phyloP scores from a whole-genome alignment of 2,329 filamentous ascomycete genomes.

The Ambrosiella cleistominuta region DNA sequence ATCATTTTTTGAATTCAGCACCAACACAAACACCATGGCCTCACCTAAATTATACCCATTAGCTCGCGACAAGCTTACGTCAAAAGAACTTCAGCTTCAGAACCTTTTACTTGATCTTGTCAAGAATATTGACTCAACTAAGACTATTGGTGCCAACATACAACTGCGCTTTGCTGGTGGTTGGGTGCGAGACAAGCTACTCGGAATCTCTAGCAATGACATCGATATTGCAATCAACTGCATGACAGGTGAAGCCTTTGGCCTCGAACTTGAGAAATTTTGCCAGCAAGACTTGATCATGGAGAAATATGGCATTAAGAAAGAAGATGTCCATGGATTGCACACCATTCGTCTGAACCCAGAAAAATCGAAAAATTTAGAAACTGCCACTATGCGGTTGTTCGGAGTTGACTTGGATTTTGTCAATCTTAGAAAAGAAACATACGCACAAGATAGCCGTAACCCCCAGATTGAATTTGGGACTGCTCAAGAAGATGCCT shows the following conservation, averaged over 20 bases:
- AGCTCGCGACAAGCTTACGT: conserved; percentile 38
- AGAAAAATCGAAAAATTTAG: conserved; percentile 90
- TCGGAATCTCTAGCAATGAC: conserved; percentile 55
- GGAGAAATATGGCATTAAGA: conserved; percentile 39
- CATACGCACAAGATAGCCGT: conserved; percentile 71
- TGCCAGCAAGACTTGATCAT: conserved; percentile 42
- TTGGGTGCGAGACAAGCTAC: conserved; percentile 73
- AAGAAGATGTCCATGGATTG: conserved; percentile 50
- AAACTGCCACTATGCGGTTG: conserved; percentile 73
- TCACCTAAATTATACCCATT: conserved; percentile 1
- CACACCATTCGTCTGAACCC: conserved; percentile 86
- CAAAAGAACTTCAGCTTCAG: conserved; percentile 54
- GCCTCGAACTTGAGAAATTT: conserved; percentile 49
- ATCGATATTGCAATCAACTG: conserved; percentile 74
- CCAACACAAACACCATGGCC: not conserved
- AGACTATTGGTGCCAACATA: conserved; percentile 25
- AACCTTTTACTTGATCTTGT: conserved; percentile 71
- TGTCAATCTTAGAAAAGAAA: conserved; percentile 86
- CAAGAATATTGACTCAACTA: conserved; percentile 25
- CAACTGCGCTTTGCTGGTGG: conserved; percentile 66
- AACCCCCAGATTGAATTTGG: conserved; percentile 91
- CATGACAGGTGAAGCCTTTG: conserved; percentile 68
- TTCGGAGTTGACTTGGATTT: conserved; percentile 82
- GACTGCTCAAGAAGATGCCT: conserved; percentile 74
- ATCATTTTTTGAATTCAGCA: conserved; percentile 1